A percentile compares a stretch with the other conserved stretches of the same genome.
Conservation (phyloP, 2,329 filamentous ascomycete genomes). For the Trichoderma sp. region DNA sequence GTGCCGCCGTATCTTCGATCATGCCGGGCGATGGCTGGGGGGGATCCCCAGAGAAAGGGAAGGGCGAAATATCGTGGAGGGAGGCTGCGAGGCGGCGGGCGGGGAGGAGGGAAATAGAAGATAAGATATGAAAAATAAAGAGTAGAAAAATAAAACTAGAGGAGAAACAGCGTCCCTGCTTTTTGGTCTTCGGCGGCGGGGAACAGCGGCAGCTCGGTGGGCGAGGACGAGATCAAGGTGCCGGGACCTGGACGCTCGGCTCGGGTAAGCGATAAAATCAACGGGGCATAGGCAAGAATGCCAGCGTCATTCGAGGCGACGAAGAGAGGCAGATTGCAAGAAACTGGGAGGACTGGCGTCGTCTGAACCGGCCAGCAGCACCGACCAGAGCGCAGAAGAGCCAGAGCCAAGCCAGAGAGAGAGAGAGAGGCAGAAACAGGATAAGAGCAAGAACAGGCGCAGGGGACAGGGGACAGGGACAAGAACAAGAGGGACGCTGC, state of each 20-base stretch:
- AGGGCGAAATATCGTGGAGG: conserved; percentile 21
- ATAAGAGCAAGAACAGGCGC: conserved; percentile 4
- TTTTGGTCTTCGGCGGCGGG: conserved; percentile 10
- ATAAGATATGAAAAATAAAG: neutral
- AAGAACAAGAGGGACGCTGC: conserved; percentile 1
- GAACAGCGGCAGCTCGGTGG: conserved; percentile 15
- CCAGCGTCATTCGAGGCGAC: conserved; percentile 19
- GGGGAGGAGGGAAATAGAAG: neutral
- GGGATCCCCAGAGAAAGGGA: conserved; percentile 10
- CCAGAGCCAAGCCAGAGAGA: neutral
- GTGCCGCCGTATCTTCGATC: conserved; percentile 58
- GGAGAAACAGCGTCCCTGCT: conserved; percentile 1
- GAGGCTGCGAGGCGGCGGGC: conserved; percentile 10
- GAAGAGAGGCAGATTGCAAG: conserved; percentile 6
- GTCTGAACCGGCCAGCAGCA: neutral
- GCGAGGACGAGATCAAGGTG: conserved; percentile 20
- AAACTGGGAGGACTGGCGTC: neutral
- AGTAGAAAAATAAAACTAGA: neutral
- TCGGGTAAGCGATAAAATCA: conserved; percentile 25
- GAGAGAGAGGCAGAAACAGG: conserved; percentile 5
- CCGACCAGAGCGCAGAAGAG: neutral
- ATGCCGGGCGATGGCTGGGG: conserved; percentile 28
- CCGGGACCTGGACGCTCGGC: conserved; percentile 24
- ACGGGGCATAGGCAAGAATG: conserved; percentile 17
- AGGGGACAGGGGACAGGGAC: neutral